Base-by-base conservation (phyloP, 2,329 filamentous ascomycete genomes). In the Akanthomyces dipterigenus region DNA sequence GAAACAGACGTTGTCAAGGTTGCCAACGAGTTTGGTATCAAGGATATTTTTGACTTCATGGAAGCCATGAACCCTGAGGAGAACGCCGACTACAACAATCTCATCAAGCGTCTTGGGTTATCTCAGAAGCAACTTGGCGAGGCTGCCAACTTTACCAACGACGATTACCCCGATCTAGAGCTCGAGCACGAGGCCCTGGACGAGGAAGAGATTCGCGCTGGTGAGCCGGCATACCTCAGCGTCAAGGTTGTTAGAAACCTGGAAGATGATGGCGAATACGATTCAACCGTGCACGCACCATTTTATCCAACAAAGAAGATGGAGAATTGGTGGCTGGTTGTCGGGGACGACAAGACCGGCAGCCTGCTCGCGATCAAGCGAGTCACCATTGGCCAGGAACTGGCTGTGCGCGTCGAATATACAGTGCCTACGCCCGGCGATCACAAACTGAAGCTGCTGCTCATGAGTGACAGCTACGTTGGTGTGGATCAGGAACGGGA, bases 271-370 rank as follows among this genome's bases (percentile, higher is more conserved):
- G 79, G 65, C 16, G 88, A 90, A 65, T 83, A 89, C 18, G 91
- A 97, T 72, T 84, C 88, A 2, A 88, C 87, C 1, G 96, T 98
- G 2, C 93, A 98, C 72, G 93, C 93, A 56, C 95, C 95, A 0
- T 99, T 98, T 81, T 99, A 95, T 72, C 93, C 95, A 1, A 80
- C 75, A 55, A 88, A 89, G 74, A 99, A 99, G 82, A 88, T 91
- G 79, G 95, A 99, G 81, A 96, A 95, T 72, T 99, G 93, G 93
- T 99, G 95, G 95, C 78, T 99, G 61, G 91, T 99, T 22, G 91
- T 99, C 38, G 93, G 93, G 34, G 93, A 98, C 68, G 92, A 97
- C 77, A 89, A 86, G 73, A 91, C 89, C 45, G 93, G 91, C 79
- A 93, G 83, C 65, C 79, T 99, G 64, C 80, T 98, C 62, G 93